Evolutionary conservation across 2,329 filamentous ascomycete genomes (phyloP), one percentile per base, ranked within the genome.

Genomic region (Lithohypha guttulata): DNA sequence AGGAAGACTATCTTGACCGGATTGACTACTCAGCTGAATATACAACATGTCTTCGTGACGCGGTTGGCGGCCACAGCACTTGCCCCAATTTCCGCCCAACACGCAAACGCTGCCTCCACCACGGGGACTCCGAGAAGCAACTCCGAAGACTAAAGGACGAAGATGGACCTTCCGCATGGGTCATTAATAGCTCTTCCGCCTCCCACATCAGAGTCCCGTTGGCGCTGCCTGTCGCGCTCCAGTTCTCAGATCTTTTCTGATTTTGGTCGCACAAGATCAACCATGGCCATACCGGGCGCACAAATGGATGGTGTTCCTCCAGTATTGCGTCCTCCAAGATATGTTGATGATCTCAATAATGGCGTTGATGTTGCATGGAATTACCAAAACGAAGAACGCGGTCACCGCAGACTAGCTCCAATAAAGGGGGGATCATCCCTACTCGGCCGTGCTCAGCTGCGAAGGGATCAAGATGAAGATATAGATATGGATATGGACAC

Each of bases 301-400:
- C 66, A 69, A 53, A 54, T 53, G 39, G 56, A 61, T 42, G 54
- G 59, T 29, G 64, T 66, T 35, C 77, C 78, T 42, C 77, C 78
- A 47, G 75, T 77, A 35, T 65, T 81, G 51, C 78, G 77, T 51
- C 78, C 78, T 42, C 73, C 77, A 37, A 68, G 66, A 57, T 62
- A 69, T 54, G 69, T 80, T 43, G 64, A 66, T 48, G 70, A 75
- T 44, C 60, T 75, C 48, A 62, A 66, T 50, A 57, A 65, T 46
- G 75, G 73, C 25, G 66, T 71, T 51, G 77, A 81, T 57, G 65
- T 70, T 40, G 75, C 70, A 44, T 80, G 75, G 75, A 63, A 71
- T 55, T 76, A 72, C 67, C 73, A 69, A 45, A 78, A 80, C 58
- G 64, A 62, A 42, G 58, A 66, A 36, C 56, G 59, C 34, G 61